Base-by-base conservation (phyloP, 202 grass and related monocot species). In the Zizania palustris region DNA sequence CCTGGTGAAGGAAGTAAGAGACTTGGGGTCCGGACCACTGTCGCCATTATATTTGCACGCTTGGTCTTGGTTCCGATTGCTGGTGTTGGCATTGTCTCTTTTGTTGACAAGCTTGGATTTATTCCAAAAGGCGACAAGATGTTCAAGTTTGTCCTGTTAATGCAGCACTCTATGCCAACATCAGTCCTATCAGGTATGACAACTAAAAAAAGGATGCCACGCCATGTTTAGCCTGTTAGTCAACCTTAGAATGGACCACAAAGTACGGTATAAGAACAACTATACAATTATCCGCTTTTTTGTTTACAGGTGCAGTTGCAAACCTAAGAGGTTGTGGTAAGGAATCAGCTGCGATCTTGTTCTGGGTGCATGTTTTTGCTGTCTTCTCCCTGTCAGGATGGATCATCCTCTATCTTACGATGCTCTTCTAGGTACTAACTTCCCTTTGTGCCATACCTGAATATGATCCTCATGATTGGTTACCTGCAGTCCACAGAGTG, bases 351-450 rank as follows among this genome's bases (percentile, higher is more conserved):
- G 85, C 88, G 45, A 84, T 87, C 43, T 63, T 91, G 45, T 87
- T 91, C 55, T 87, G 88, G 88, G 85, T 91, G 13, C 89, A 91
- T 67, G 82, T 91, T 65, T 91, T 87, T 82, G 85, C 85, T 13
- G 77, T 91, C 8, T 67, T 91, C 67, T 87, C 85, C 36, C 85
- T 91, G 77, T 50, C 84, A 69, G 88, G 88, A 87, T 91, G 88
- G 88, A 91, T 85, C 41, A 19, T 67, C 64, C 55, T 91, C 19
- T 91, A 60, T 54, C 48, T 91, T 55, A 39, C 20, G 51, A 75
- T 87, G 63, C 81, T 91, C 54, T 91, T 90, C 60, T 81, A 67
- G 80, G 74, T 71, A 36, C 28, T 50, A 6, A 16, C 21, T 40
- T 46, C 64, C 5, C 20, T 68, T 22, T 28, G 6, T 65, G 39